These are phyloP conservation scores for Eucalyptus curtisii DNA, from an alignment of 345 rosid genomes.

Conservation along the genomic window DNA sequence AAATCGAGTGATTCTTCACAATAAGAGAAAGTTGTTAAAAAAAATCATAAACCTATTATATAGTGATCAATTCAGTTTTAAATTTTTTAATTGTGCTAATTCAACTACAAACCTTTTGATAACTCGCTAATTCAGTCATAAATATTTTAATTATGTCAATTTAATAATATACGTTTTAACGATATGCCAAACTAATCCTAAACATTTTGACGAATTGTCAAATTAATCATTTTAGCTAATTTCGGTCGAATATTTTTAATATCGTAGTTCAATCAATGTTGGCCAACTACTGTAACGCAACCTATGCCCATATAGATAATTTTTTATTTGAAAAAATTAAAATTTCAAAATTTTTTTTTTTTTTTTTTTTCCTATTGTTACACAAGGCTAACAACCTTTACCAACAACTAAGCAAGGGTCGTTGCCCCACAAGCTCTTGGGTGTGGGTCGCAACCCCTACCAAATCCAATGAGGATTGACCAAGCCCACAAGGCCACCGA, in stretches of 20 bases:
- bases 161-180: too few species aligned
- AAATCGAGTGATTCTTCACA: background rate
- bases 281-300: accelerated
- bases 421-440: too few species aligned
- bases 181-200: background rate
- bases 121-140: too few species aligned
- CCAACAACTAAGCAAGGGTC: background rate
- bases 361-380: background rate
- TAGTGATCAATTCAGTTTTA: background rate
- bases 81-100: background rate
- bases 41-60: background rate
- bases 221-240: too few species aligned
- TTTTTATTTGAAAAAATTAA: too few species aligned
- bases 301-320: too few species aligned
- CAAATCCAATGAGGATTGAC: too few species aligned
- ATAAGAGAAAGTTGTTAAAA: background rate
- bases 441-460: too few species aligned
- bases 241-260: background rate
- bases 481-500: too few species aligned
- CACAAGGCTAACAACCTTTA: background rate
- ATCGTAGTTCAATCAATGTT: accelerated
- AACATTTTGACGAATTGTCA: background rate
- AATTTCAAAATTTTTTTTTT: too few species aligned
- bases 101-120: too few species aligned
- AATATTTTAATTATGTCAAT: too few species aligned